Conservation (phyloP, 768 basidiomycete genomes). For the Leucosporidium scottii region DNA sequence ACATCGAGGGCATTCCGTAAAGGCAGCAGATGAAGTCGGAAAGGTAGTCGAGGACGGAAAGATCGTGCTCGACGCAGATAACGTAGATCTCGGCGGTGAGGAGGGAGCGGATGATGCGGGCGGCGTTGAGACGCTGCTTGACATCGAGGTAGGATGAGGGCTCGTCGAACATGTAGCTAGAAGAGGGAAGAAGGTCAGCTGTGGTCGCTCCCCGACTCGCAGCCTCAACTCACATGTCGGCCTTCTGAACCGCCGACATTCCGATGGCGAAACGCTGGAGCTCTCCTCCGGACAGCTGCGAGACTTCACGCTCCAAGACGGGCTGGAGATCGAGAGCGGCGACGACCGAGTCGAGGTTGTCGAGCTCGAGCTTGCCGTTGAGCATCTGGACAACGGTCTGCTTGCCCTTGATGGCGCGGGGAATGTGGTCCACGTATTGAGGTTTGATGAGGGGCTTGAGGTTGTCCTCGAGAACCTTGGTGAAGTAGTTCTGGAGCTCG, state of each 20-base stretch:
- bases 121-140: conserved; percentile 88
- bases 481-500: conserved; percentile 98
- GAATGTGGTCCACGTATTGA: conserved; percentile 99
- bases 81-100: conserved; percentile 80
- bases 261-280: conserved; percentile 97
- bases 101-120: conserved; percentile 84
- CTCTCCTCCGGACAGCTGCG: conserved; percentile 89
- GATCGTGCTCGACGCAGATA: conserved; percentile 96
- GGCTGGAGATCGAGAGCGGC: conserved; percentile 79
- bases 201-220: conserved; percentile 33
- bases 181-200: not conserved
- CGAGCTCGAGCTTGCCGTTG: conserved; percentile 75
- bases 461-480: conserved; percentile 96
- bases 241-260: conserved; percentile 87
- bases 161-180: conserved; percentile 97
- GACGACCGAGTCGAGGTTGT: conserved; percentile 81
- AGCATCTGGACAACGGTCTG: conserved; percentile 87
- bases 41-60: conserved; percentile 94
- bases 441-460: conserved; percentile 98
- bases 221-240: conserved; percentile 71
- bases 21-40: conserved; percentile 97
- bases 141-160: conserved; percentile 97
- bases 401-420: conserved; percentile 82
- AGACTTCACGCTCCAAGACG: conserved; percentile 75
- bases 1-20: conserved; percentile 95